phyloP scores from a whole-genome alignment of 2,329 filamentous ascomycete genomes.

The Dendrostoma leiphaemia region DNA sequence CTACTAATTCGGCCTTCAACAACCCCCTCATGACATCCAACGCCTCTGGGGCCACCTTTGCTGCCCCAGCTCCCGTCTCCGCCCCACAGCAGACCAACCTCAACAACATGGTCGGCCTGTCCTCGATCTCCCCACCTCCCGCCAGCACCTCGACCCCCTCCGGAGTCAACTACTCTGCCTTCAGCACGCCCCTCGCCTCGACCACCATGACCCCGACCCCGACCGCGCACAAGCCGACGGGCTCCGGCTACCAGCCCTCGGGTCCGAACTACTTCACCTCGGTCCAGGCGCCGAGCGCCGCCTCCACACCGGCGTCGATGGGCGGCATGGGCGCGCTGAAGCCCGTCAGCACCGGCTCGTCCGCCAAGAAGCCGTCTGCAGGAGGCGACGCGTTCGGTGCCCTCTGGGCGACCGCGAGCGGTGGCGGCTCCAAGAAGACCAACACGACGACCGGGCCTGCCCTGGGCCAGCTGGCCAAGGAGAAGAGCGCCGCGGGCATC shows the following conservation, averaged over 20 bases:
- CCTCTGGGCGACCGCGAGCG: constrained; percentile 75
- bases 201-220: constrained; percentile 34
- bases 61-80: constrained; percentile 81
- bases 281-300: constrained; percentile 46
- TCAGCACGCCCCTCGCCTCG: constrained; percentile 46
- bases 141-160: constrained; percentile 54
- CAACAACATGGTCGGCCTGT: constrained; percentile 74
- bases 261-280: constrained; percentile 96
- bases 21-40: constrained; percentile 49
- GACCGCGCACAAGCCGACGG: constrained; percentile 49
- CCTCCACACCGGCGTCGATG: constrained; percentile 23
- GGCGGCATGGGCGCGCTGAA: constrained; percentile 27
- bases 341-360: constrained; percentile 21
- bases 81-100: constrained; percentile 77
- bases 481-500: constrained; percentile 91
- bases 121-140: constrained; percentile 74
- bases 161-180: constrained; percentile 63
- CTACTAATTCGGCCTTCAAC: constrained; percentile 37
- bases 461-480: constrained; percentile 93
- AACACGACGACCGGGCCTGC: constrained; percentile 68
- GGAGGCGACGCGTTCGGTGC: constrained; percentile 87
- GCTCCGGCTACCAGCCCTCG: constrained; percentile 68
- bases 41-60: constrained; percentile 65
- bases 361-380: constrained; percentile 39
- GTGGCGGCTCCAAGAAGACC: constrained; percentile 70